Base-by-base conservation (phyloP, 2,329 filamentous ascomycete species). In the Ophiostoma montium region DNA sequence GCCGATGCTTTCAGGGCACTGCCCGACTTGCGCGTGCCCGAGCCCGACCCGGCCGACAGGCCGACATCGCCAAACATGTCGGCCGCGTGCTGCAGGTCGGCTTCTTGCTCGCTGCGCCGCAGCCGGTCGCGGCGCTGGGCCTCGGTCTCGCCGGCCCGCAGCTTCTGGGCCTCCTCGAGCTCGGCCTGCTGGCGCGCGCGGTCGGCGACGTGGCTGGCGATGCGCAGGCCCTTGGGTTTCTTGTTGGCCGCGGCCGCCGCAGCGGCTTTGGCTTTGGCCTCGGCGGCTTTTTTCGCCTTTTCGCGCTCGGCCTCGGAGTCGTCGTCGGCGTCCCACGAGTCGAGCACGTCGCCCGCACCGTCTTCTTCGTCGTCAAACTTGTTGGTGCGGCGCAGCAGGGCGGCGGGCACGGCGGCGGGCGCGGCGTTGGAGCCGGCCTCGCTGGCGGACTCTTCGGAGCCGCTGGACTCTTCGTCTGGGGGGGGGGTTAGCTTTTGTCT, bases 301-400 rank as follows among this genome's bases (percentile, higher is more conserved):
- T 95, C 89, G 60, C 88, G 85, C 72, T 98, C 92, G 59, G 82
- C 90, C 61, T 98, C 92, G 54, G 88, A 95, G 70, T 98, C 92
- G 62, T 96, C 92, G 62, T 96, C 92, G 58, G 86, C 90, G 61
- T 96, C 89, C 92, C 92, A 98, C 32, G 86, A 90, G 53, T 98
- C 92, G 61, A 95, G 78, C 50, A 96, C 89, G 67, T 94, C 86
- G 58, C 72, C 73, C 57, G 84, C 81, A 32, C 89, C 81, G 49
- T 74, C 83, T 66, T 95, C 89, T 64, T 96, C 90, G 58, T 96
- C 90, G 58, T 92, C 88, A 62, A 95, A 95, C 70, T 92, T 87
- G 56, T 51, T 67, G 53, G 63, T 39, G 15, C 55, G 67, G 54
- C 72, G 69, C 55, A 71, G 69, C 47, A 61, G 59, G 50, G 62